Conservation (phyloP, 1,284 basidiomycete species). For the Trametes hirsuta region DNA sequence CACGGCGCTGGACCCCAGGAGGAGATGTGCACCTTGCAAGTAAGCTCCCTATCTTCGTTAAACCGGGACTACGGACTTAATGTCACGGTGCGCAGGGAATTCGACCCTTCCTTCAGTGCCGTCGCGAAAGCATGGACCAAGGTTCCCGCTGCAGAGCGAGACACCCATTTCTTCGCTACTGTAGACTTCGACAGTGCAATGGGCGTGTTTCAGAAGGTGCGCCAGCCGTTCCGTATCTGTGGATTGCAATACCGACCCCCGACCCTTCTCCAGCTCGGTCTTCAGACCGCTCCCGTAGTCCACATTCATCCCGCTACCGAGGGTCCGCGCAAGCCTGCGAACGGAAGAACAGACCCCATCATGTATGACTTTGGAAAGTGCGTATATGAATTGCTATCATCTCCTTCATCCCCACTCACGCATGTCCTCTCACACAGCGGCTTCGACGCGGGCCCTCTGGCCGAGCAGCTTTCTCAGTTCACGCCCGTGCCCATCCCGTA, state of each 20-base stretch:
- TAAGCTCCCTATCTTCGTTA: constrained; percentile 35
- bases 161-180: constrained; percentile 90
- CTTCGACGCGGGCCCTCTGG: constrained; percentile 78
- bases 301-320: constrained; percentile 75
- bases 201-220: constrained; percentile 78
- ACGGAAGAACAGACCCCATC: constrained; percentile 54
- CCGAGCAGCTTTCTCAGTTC: constrained; percentile 71
- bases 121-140: constrained; percentile 83
- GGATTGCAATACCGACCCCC: not conserved
- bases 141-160: constrained; percentile 59
- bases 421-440: constrained; percentile 57
- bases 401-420: not conserved
- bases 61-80: constrained; percentile 1
- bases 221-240: constrained; percentile 11
- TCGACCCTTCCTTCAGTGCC: constrained; percentile 79
- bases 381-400: constrained; percentile 16
- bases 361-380: constrained; percentile 83
- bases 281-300: constrained; percentile 81
- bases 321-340: constrained; percentile 65
- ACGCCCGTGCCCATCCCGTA: constrained; percentile 79
- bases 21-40: constrained; percentile 85
- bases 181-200: constrained; percentile 84
- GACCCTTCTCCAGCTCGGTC: constrained; percentile 56
- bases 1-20: constrained; percentile 80
- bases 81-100: constrained; percentile 58